phyloP scores from a whole-genome alignment of 2,329 filamentous ascomycete genomes.

The Verruconis gallopava region DNA sequence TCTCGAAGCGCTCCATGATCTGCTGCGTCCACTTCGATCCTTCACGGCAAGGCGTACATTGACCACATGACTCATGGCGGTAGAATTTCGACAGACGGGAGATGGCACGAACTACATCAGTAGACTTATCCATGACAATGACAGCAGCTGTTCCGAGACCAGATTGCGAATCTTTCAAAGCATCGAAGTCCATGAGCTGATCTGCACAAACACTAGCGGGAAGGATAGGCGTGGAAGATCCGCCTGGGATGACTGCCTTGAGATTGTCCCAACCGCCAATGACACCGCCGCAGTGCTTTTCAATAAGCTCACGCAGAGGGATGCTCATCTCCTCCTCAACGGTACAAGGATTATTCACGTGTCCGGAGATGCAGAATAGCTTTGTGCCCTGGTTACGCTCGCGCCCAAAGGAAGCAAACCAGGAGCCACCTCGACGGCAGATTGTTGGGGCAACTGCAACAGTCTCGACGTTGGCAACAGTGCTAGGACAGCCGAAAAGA shows the following conservation, averaged over 20 bases:
- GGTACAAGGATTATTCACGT: conserved; percentile 96
- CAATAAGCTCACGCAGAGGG: conserved; percentile 86
- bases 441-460: conserved; percentile 93
- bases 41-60: conserved; percentile 98
- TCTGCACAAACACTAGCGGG: conserved; percentile 84
- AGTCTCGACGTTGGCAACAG: conserved; percentile 96
- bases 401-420: conserved; percentile 89
- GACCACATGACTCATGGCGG: conserved; percentile 94
- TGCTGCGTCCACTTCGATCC: conserved; percentile 98
- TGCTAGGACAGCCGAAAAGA: conserved; percentile 95
- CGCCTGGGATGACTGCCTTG: conserved; percentile 86
- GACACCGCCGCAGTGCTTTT: conserved; percentile 96
- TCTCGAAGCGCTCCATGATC: conserved; percentile 95
- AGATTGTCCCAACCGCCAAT: conserved; percentile 97
- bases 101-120: conserved; percentile 90
- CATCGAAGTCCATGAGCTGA: conserved; percentile 98
- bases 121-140: conserved; percentile 98
- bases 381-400: conserved; percentile 96
- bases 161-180: conserved; percentile 92
- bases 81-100: conserved; percentile 91
- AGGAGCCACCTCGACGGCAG: conserved; percentile 76
- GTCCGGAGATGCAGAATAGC: conserved; percentile 94
- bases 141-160: conserved; percentile 95
- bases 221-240: conserved; percentile 90
- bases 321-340: conserved; percentile 99